Evolutionary conservation across 2,329 filamentous ascomycete species (phyloP).

Genomic region (Coniochaeta prunicola): DNA sequence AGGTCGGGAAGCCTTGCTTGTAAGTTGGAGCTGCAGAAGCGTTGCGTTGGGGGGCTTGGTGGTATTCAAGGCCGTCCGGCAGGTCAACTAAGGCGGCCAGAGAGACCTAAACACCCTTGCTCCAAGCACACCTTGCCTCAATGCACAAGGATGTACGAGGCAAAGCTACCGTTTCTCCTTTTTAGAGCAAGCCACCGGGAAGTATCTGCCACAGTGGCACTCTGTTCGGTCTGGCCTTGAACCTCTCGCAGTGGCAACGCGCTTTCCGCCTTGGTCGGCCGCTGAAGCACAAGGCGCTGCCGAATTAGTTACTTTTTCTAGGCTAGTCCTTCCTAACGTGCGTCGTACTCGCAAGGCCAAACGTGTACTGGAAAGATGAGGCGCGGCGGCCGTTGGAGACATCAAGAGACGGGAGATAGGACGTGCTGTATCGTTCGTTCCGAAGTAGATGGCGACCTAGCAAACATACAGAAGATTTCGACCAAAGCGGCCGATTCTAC

Average conservation of each 20-base stretch:
- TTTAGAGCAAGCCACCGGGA: background rate
- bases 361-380: background rate
- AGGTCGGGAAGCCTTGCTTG: constrained; percentile 10
- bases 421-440: background rate
- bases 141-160: background rate
- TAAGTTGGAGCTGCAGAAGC: constrained; percentile 26
- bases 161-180: background rate
- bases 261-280: background rate
- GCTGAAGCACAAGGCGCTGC: constrained; percentile 3
- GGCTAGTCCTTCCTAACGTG: background rate
- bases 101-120: background rate
- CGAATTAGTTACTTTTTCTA: background rate
- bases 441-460: background rate
- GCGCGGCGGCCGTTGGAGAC: background rate
- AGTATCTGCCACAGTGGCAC: background rate
- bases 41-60: constrained; percentile 17
- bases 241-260: constrained; percentile 3
- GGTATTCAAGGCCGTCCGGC: constrained; percentile 14
- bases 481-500: constrained; percentile 8
- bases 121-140: background rate
- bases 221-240: background rate
- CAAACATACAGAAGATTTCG: constrained; percentile 4
- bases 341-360: background rate
- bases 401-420: background rate
- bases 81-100: constrained; percentile 20